Conservation (phyloP, 495 filamentous ascomycete species). For the Podospora didyma region DNA sequence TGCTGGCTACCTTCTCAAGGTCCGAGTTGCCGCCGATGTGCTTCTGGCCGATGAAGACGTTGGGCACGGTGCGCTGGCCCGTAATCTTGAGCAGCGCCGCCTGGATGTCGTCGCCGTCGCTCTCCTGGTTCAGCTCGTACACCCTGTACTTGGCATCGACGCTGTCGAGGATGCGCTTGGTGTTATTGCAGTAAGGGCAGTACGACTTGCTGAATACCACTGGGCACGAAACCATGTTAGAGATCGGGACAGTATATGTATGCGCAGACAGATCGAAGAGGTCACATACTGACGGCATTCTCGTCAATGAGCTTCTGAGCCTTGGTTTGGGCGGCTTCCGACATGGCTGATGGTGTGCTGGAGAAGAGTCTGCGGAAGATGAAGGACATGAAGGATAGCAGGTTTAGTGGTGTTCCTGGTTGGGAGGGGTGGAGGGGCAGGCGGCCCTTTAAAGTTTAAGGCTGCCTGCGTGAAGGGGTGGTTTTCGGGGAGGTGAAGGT, state of each 20-base stretch:
- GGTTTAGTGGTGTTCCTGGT: conserved; percentile 15
- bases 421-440: conserved; percentile 7
- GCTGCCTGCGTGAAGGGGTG: not conserved
- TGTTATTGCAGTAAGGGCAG: conserved; percentile 89
- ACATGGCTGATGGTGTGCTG: conserved; percentile 56
- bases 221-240: conserved; percentile 26
- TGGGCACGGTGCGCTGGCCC: conserved; percentile 83
- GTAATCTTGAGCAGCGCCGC: conserved; percentile 75
- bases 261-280: not conserved
- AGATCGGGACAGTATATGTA: not conserved
- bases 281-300: conserved; percentile 75
- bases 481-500: too few species aligned
- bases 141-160: conserved; percentile 66
- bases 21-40: conserved; percentile 98
- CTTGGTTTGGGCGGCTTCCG: conserved; percentile 83
- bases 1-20: conserved; percentile 55
- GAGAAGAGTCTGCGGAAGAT: conserved; percentile 72
- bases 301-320: conserved; percentile 86
- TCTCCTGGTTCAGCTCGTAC: conserved; percentile 81
- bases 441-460: conserved; percentile 10
- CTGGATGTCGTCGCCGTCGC: conserved; percentile 81
- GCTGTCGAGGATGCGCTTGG: conserved; percentile 67
- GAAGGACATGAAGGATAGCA: conserved; percentile 60
- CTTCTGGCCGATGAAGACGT: conserved; percentile 85
- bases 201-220: conserved; percentile 95